These are phyloP conservation scores for Penicillium brevicompactum DNA, from an alignment of 2,329 filamentous ascomycete genomes.

Conservation along the genomic window DNA sequence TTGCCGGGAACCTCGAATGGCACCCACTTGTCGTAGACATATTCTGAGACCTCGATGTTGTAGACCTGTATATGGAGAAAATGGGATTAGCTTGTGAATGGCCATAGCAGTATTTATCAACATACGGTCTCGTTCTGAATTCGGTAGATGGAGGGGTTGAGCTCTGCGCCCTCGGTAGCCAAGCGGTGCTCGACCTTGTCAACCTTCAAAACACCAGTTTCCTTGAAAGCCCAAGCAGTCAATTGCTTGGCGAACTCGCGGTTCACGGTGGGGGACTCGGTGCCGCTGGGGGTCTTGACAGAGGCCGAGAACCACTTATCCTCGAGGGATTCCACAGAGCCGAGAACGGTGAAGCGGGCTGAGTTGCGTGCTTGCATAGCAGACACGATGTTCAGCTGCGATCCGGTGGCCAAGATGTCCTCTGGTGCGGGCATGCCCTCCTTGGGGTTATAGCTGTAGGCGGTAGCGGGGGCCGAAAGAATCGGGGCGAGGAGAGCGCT, in stretches of 20 bases:
- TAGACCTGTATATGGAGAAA: slow-evolving; percentile 63
- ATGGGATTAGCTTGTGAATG: slow-evolving; percentile 27
- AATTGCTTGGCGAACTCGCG: slow-evolving; percentile 81
- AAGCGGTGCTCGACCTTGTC: slow-evolving; percentile 78
- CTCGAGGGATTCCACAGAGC: slow-evolving; percentile 82
- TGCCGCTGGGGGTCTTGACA: slow-evolving; percentile 62
- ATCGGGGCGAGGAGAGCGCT: slow-evolving; percentile 79
- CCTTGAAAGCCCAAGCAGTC: slow-evolving; percentile 95
- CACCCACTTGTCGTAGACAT: slow-evolving; percentile 69
- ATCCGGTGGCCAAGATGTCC: slow-evolving; percentile 81
- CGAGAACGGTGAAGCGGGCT: slow-evolving; percentile 82
- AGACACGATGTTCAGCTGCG: slow-evolving; percentile 82
- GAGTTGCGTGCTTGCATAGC: slow-evolving; percentile 90
- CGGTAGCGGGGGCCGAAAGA: slow-evolving; percentile 77
- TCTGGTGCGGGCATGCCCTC: slow-evolving; percentile 74
- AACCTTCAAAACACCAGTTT: slow-evolving; percentile 84
- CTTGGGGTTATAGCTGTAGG: slow-evolving; percentile 93
- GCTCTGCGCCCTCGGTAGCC: slow-evolving; percentile 53
- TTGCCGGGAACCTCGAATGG: slow-evolving; percentile 70
- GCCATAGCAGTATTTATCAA: slow-evolving; percentile 32
- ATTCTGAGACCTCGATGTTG: slow-evolving; percentile 87
- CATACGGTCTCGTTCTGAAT: slow-evolving; percentile 96
- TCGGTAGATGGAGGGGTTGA: slow-evolving; percentile 86
- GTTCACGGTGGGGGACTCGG: slow-evolving; percentile 70
- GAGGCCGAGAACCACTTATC: slow-evolving; percentile 85